Evolutionary conservation across 805 yeast species (phyloP).

Genomic region (Cephaloascus fragrans): DNA sequence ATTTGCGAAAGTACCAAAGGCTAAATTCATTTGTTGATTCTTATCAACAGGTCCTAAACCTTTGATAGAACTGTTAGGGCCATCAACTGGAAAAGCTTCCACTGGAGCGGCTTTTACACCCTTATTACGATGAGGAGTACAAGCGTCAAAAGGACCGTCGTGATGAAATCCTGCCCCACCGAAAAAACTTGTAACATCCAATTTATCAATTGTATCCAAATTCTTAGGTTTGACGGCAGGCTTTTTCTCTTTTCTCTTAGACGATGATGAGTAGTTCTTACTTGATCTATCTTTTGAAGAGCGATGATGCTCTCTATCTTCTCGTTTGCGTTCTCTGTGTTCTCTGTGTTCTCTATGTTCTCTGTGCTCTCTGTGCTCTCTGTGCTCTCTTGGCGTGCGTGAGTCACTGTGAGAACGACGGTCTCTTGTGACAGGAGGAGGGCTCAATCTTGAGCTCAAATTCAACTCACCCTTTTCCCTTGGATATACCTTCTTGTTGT

Average conservation of each 20-base stretch:
- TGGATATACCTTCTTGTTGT: slow-evolving; percentile 36
- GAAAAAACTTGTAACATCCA: slow-evolving; percentile 91
- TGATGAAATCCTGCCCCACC: slow-evolving; percentile 94
- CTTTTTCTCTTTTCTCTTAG: slow-evolving; percentile 23
- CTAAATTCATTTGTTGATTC: slow-evolving; percentile 60
- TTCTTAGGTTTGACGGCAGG: slow-evolving; percentile 52
- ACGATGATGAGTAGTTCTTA: slow-evolving; percentile 10
- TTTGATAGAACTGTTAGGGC: slow-evolving; percentile 80
- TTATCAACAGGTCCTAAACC: slow-evolving; percentile 50
- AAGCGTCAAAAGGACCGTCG: slow-evolving; percentile 98
- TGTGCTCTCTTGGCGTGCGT: slow-evolving; percentile 11
- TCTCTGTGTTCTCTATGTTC: slow-evolving; percentile 11
- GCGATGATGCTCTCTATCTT: slow-evolving; percentile 7
- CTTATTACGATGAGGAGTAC: slow-evolving; percentile 92
- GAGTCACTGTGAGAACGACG: slow-evolving; percentile 4
- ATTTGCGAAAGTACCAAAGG: slow-evolving; percentile 61
- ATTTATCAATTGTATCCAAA: slow-evolving; percentile 87
- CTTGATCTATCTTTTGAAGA: slow-evolving; percentile 8
- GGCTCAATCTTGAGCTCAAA: slow-evolving; percentile 2
- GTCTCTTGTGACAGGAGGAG: slow-evolving; percentile 10
- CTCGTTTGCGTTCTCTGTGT: slow-evolving; percentile 9
- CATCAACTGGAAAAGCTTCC: slow-evolving; percentile 89
- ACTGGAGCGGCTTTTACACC: slow-evolving; percentile 70
- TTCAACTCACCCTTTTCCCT: slow-evolving; percentile 29
- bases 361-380: slow-evolving; percentile 12